Conservation (phyloP, 805 yeast species). For the Komagataella pastoris region DNA sequence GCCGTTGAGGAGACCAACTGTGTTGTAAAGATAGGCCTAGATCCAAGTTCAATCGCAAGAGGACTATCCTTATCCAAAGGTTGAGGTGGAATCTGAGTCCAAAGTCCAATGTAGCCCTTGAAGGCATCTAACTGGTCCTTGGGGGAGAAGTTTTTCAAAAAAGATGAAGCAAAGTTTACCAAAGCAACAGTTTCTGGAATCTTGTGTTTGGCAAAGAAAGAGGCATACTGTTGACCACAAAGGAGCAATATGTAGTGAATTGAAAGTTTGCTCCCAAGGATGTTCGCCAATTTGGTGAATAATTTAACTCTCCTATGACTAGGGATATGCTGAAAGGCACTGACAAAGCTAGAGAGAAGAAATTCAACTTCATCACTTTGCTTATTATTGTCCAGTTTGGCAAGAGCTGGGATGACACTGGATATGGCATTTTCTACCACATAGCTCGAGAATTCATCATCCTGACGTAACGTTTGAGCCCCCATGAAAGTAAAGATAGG, state of each 20-base stretch:
- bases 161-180: conserved; percentile 59
- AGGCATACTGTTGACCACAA: conserved; percentile 67
- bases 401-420: conserved; percentile 83
- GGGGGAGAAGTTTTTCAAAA: conserved; percentile 55
- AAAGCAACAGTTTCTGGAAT: conserved; percentile 52
- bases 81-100: conserved; percentile 31
- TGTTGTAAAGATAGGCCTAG: conserved; percentile 53
- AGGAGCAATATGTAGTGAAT: conserved; percentile 64
- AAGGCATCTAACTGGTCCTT: conserved; percentile 52
- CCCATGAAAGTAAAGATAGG: conserved; percentile 99
- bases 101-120: conserved; percentile 33
- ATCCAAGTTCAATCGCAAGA: conserved; percentile 21
- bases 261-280: conserved; percentile 56
- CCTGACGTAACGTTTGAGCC: conserved; percentile 91
- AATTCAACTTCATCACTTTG: conserved; percentile 63
- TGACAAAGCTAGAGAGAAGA: conserved; percentile 75
- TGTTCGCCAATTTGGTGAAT: conserved; percentile 63
- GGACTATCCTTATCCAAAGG: conserved; percentile 19
- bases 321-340: conserved; percentile 93
- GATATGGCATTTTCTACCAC: conserved; percentile 87
- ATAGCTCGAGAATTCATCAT: conserved; percentile 86
- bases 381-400: conserved; percentile 29
- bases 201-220: conserved; percentile 39
- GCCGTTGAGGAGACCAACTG: conserved; percentile 36
- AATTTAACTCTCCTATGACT: conserved; percentile 87